phyloP scores from a whole-genome alignment of 345 rosid genomes.

The Populus nigra region DNA sequence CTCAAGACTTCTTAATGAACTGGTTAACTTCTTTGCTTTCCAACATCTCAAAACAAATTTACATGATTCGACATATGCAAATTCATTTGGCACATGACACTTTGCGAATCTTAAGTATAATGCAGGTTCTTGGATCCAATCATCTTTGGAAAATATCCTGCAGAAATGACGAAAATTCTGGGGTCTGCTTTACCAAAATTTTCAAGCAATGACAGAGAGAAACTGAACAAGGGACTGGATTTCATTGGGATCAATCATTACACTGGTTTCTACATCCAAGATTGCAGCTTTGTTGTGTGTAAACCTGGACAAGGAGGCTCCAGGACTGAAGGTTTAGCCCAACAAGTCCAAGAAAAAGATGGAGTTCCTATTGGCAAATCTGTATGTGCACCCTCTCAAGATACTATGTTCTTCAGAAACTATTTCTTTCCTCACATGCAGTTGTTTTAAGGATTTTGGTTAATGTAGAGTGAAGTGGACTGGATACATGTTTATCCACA shows the following conservation, averaged over 20 bases:
- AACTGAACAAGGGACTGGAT: conserved; percentile 13
- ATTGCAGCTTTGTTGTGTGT: conserved; percentile 6
- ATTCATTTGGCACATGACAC: background rate
- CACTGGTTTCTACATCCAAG: conserved; percentile 10
- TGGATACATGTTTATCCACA: conserved; percentile 51
- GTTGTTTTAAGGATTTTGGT: background rate
- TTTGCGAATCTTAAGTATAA: background rate
- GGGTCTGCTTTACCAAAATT: conserved; percentile 12
- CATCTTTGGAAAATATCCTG: conserved; percentile 17
- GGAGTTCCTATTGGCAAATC: conserved; percentile 12
- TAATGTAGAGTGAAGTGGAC: conserved; percentile 10
- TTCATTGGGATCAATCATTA: conserved; percentile 20
- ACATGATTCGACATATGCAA: background rate
- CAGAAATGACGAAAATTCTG: conserved; percentile 18
- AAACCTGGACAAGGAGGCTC: conserved; percentile 5
- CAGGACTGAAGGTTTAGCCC: conserved; percentile 13
- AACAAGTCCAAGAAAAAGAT: background rate
- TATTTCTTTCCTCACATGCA: too few relatives aligned
- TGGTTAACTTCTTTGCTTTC: conserved; percentile 7
- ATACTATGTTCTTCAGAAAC: too few relatives aligned
- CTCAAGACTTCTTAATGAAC: conserved; percentile 13
- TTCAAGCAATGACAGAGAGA: conserved; percentile 9
- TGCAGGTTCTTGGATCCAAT: conserved; percentile 23
- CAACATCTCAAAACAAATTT: too few relatives aligned
- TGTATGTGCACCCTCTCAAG: background rate